Base-by-base conservation (phyloP, 352 stramenopile genomes). In the Poterioochromonas sp. region DNA sequence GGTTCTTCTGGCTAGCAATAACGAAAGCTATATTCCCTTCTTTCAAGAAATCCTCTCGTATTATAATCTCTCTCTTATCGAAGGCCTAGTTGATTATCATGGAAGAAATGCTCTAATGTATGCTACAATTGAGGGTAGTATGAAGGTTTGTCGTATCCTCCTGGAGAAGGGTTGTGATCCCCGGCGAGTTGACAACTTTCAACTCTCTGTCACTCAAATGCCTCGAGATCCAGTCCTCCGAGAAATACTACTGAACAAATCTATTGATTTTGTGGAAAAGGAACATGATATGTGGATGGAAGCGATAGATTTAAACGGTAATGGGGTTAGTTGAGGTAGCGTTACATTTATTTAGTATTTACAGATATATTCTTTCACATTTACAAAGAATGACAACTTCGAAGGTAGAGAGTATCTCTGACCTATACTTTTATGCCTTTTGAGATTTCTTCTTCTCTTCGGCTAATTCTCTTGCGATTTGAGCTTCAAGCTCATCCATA, bases 401-500 rank as follows among this genome's bases (percentile, higher is more conserved):
- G n/a, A n/a, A n/a, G n/a, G n/a, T n/a, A n/a, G n/a, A n/a, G n/a
- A n/a, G n/a, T n/a, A n/a, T n/a, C n/a, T n/a, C n/a, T n/a, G n/a
- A n/a, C n/a, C n/a, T n/a, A n/a, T n/a, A n/a, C n/a, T n/a, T n/a
- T n/a, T n/a, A n/a, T n/a, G n/a, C n/a, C n/a, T n/a, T n/a, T n/a
- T n/a, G n/a, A n/a, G n/a, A n/a, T n/a, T n/a, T n/a, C n/a, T n/a
- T n/a, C n/a, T n/a, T n/a, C n/a, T 71, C 62, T 71, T 5, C 62
- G 3, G 62, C 62, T 26, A 74, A 54, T 54, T 74, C 65, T 35
- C 22, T 34, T 3, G 65, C 65, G 20, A 74, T 74, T 54, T 74
- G 65, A 32, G 65, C 65, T 54, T 74, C 65, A 12, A 74, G 43
- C 29, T 74, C 65, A 54, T 74, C 65, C 51, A 12, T 73, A 29